Evolutionary conservation across 2,329 filamentous ascomycete genomes (phyloP).

Genomic region (Mycogone perniciosa): DNA sequence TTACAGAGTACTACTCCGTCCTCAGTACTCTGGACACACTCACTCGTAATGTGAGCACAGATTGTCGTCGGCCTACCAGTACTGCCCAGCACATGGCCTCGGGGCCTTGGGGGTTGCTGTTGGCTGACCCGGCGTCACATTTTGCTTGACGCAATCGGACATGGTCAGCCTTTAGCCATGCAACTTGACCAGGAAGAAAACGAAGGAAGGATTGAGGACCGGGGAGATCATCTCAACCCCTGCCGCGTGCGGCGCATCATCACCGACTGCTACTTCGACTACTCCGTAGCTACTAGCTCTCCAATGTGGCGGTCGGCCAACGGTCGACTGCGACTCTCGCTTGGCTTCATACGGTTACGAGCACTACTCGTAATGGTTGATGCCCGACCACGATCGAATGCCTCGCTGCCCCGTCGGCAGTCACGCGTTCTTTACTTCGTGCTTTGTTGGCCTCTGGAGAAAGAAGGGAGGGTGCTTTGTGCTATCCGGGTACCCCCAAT

Average conservation of each 20-base stretch:
- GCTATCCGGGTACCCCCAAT: no score
- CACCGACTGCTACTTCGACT: no score
- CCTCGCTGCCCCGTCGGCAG: neutral
- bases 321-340: slow-evolving; percentile 4
- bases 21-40: neutral
- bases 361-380: neutral
- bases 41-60: no score
- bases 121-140: no score
- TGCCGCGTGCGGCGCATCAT: slow-evolving; percentile 1
- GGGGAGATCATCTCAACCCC: neutral
- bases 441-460: no score
- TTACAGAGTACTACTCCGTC: neutral
- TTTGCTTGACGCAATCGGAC: neutral
- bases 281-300: neutral
- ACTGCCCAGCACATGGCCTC: neutral
- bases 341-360: neutral
- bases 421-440: neutral
- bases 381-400: slow-evolving; percentile 5
- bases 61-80: no score
- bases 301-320: slow-evolving; percentile 10
- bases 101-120: no score
- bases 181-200: neutral
- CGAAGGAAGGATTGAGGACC: neutral
- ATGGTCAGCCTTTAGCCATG: neutral
- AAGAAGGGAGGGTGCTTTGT: no score